phyloP scores from a whole-genome alignment of 371 early-diverging fungal species.

The Mucor plumbeus region DNA sequence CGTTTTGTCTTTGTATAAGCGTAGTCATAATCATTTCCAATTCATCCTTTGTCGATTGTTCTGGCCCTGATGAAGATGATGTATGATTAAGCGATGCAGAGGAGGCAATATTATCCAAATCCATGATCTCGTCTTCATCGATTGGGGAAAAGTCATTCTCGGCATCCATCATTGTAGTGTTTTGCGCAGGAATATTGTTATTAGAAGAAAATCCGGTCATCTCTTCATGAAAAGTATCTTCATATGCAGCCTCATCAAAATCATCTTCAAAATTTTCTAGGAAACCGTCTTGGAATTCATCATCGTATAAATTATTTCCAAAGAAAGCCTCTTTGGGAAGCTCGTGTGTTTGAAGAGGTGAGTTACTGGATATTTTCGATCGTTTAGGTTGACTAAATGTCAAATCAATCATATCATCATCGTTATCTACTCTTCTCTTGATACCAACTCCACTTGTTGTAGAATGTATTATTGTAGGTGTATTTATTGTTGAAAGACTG shows the following conservation, averaged over 20 bases:
- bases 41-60: not conserved
- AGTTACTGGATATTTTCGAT: not conserved
- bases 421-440: not conserved
- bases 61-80: not conserved
- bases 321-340: not conserved
- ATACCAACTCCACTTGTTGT: not conserved
- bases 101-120: not conserved
- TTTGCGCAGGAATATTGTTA: too few relatives aligned
- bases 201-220: not conserved
- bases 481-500: not conserved
- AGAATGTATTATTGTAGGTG: not conserved
- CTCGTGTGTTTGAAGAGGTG: not conserved
- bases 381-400: constrained; percentile 22
- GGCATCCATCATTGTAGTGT: not conserved
- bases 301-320: not conserved
- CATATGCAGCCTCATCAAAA: not conserved
- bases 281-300: not conserved
- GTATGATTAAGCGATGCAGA: not conserved
- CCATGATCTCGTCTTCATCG: constrained; percentile 6
- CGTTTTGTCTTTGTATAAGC: not conserved
- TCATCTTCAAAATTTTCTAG: not conserved
- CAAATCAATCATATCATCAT: constrained; percentile 10
- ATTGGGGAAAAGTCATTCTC: constrained; percentile 1
- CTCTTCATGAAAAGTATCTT: not conserved
- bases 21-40: constrained; percentile 1